Evolutionary conservation across 2,329 filamentous ascomycete genomes (phyloP), one percentile per base, ranked within the genome.

Genomic region (Sporothrix euskadiensis): DNA sequence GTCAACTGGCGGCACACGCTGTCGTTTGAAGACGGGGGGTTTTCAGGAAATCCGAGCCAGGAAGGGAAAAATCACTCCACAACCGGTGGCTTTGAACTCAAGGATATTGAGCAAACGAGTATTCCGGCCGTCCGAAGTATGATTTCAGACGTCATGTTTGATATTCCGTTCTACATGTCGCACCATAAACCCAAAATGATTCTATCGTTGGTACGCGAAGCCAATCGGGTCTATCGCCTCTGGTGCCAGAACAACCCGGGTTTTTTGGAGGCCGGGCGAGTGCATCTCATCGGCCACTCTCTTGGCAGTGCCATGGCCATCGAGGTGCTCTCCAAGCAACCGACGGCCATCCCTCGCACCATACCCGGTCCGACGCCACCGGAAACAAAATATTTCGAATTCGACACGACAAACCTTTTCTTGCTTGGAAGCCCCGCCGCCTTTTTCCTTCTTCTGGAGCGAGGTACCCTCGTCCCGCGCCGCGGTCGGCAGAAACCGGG

Each of bases 151-250:
- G 94, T 99, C 78, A 98, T 99, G 94, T 91, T 98, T 69, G 96
- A 99, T 80, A 95, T 99, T 69, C 96, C 96, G 0, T 98, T 97
- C 80, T 99, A 98, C 83, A 91, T 99, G 83, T 98, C 95, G 0
- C 92, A 97, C 74, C 95, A 98, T 82, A 97, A 98, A 79, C 89
- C 91, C 4, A 97, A 94, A 81, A 98, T 99, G 94, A 92, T 97
- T 69, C 88, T 91, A 59, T 94, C 96, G 0, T 90, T 98, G 66
- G 91, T 97, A 56, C 88, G 88, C 74, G 96, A 99, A 83, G 95
- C 96, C 8, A 99, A 99, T 79, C 89, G 95, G 5, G 93, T 99
- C n/a, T 98, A 97, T 80, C 89, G 92, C 22, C 86, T 98, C 1
- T 99, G 96, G 96, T 98, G 94, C 79, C 87, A 88, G 65, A 98